These are phyloP conservation scores for Hypseocharis bilobata DNA, from an alignment of 441 rosid genomes.

Conservation along the genomic window DNA sequence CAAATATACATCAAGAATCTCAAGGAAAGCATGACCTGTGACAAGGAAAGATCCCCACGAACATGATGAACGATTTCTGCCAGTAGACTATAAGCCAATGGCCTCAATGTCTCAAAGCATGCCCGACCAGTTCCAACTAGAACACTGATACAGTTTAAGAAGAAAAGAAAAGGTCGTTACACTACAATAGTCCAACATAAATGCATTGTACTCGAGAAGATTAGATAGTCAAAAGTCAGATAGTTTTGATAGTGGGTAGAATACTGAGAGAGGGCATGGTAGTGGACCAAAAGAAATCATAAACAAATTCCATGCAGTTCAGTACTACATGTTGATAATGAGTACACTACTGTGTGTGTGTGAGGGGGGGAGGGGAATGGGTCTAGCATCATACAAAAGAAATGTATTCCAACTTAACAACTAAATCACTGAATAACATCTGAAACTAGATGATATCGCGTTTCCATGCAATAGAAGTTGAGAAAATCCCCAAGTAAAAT, in stretches of 20 bases:
- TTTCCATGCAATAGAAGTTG: neutral
- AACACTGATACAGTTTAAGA: neutral
- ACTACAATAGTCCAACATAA: neutral
- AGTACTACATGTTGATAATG: too few relatives aligned
- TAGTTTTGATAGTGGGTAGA: slow-evolving; percentile 4
- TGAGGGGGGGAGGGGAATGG: too few relatives aligned
- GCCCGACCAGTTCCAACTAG: slow-evolving; percentile 95
- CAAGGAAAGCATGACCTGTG: slow-evolving; percentile 49
- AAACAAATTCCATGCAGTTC: neutral
- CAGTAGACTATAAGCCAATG: slow-evolving; percentile 90
- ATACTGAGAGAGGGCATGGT: neutral
- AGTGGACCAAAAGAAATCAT: neutral
- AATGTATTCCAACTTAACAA: neutral
- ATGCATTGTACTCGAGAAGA: neutral
- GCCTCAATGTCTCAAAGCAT: slow-evolving; percentile 92
- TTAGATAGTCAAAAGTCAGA: neutral
- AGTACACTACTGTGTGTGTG: too few relatives aligned
- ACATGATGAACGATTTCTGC: slow-evolving; percentile 99
- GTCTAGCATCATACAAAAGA: neutral
- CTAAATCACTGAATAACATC: neutral
- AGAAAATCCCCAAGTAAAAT: too few relatives aligned
- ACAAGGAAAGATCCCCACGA: slow-evolving; percentile 71
- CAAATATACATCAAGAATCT: neutral
- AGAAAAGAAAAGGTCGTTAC: slow-evolving; percentile 1
- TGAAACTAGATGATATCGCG: neutral